Conservation (phyloP, 2,329 filamentous ascomycete species). For the Bipolaris oryzae region DNA sequence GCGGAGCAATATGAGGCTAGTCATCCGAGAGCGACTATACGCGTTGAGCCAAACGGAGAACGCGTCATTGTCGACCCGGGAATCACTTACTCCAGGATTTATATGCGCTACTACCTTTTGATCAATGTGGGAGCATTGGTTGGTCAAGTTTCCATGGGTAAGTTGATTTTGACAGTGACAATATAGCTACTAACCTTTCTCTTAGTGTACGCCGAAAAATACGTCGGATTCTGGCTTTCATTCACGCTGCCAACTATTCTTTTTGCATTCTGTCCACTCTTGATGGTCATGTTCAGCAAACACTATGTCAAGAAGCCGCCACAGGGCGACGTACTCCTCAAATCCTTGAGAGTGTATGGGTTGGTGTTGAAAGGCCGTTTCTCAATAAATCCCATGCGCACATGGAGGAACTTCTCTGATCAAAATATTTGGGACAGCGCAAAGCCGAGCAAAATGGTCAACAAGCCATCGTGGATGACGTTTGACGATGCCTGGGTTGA, state of each 20-base stretch:
- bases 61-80: constrained; percentile 72
- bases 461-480: constrained; percentile 73
- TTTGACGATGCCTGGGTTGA: constrained; percentile 83
- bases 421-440: constrained; percentile 53
- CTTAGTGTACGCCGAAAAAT: constrained; percentile 71
- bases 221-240: constrained; percentile 74
- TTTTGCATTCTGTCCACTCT: constrained; percentile 66
- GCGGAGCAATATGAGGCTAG: constrained; percentile 71
- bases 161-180: neutral
- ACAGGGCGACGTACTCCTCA: constrained; percentile 74
- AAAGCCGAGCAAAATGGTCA: constrained; percentile 65
- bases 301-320: constrained; percentile 56
- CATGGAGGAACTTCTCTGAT: constrained; percentile 56
- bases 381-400: constrained; percentile 62
- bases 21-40: constrained; percentile 55
- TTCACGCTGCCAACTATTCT: constrained; percentile 69
- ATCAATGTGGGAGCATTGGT: constrained; percentile 70
- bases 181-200: neutral
- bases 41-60: constrained; percentile 61
- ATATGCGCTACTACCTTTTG: constrained; percentile 73
- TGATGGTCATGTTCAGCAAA: constrained; percentile 50
- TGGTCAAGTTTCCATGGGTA: constrained; percentile 66
- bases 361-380: constrained; percentile 66
- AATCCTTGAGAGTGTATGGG: constrained; percentile 65
- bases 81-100: constrained; percentile 68